Base-by-base conservation (phyloP, 164 flowering plant genomes). In the Dillenia turbinata region DNA sequence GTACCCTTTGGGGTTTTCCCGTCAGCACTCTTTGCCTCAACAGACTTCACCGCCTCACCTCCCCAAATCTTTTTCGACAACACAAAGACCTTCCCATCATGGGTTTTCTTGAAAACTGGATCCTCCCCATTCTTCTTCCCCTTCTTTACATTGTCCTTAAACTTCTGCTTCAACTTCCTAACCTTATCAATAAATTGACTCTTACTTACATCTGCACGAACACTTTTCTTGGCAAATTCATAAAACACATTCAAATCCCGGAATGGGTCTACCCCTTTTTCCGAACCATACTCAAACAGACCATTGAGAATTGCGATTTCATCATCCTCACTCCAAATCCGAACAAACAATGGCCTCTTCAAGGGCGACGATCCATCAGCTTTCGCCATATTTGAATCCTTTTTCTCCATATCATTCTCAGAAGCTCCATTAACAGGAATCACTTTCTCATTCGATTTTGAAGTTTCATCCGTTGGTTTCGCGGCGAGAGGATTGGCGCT, bases 261-360 rank as follows among this genome's bases (percentile, higher is more conserved):
- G 7, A 19, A 10, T 0, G 79, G 75, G 47, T 75, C 71, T 5
- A 10, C 76, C 72, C 12, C 52, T 68, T 61, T 73, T 19, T 68
- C 2, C 22, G 62, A 5, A 5, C 17, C 0, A 43, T 58, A 78
- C 9, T 78, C 77, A 17, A 62, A 52, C 66, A 75, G 60, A 3
- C 82, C 82, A 33, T 68, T 68, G 55, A 78, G 22, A 2, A 78
- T 52, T 22, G 17, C 73, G 15, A 73, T 54, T 63, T 78, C 79
- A 13, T 73, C 73, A 3, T 73, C 77, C 54, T 62, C 73, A 9
- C 73, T 72, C 67, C 70, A 75, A 16, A 76, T 7, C 61, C 78
- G 66, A 66, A 71, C 73, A 50, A 78, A 71, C n/a, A 71, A 54
- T 47, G 56, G 51, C 71, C 69, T 77, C 64, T 61, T 47, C 12